Conservation (phyloP, 306 rosid genomes). For the Cucurbita argyrosperma region DNA sequence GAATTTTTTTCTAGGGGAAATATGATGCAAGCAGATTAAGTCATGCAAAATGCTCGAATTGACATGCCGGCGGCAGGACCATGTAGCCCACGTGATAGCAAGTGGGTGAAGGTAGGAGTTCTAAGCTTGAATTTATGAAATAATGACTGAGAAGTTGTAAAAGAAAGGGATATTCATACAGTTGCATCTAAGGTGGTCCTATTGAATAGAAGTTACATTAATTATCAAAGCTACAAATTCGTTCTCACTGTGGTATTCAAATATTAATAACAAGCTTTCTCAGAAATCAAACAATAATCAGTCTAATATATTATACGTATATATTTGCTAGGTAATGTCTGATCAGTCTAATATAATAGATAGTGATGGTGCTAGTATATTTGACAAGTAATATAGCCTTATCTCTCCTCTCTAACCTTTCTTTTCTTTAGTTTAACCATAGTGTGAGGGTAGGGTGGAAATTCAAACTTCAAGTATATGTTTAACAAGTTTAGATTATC, state of each 20-base stretch:
- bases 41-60: not conserved
- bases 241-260: not conserved
- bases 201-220: not conserved
- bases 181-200: slow-evolving; percentile 1
- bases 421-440: no score
- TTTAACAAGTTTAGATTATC: no score
- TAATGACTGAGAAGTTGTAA: not conserved
- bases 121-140: not conserved
- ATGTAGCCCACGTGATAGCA: slow-evolving; percentile 7
- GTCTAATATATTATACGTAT: not conserved
- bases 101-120: not conserved
- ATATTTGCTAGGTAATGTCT: not conserved
- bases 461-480: no score
- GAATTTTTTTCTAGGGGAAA: not conserved
- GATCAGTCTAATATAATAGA: not conserved
- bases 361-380: not conserved
- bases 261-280: not conserved
- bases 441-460: no score
- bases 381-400: not conserved
- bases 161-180: slow-evolving; percentile 1
- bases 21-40: not conserved
- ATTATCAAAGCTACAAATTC: not conserved
- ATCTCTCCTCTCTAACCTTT: not conserved
- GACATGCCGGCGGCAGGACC: not conserved
- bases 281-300: not conserved